Evolutionary conservation across 805 yeast genomes (phyloP).

Genomic region (Zygosaccharomyces bailii): DNA sequence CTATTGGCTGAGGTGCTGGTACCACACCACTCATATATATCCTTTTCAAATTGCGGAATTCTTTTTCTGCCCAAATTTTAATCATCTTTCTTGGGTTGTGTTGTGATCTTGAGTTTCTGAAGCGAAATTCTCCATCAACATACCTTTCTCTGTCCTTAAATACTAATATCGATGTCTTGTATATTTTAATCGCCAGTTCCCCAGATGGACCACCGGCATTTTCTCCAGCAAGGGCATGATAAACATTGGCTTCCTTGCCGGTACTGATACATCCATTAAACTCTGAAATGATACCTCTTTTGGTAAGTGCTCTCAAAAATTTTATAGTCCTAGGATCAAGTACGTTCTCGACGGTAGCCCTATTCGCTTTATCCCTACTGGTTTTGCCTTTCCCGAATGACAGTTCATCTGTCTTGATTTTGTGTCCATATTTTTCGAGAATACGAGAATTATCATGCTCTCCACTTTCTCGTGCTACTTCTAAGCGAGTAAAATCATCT

Average conservation of each 20-base stretch:
- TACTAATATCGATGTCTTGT: constrained; percentile 94
- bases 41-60: constrained; percentile 87
- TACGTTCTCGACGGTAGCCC: constrained; percentile 97
- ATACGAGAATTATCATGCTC: constrained; percentile 46
- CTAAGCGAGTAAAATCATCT: constrained; percentile 22
- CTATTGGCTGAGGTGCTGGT: constrained; percentile 92
- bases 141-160: constrained; percentile 95
- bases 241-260: constrained; percentile 98
- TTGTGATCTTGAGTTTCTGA: constrained; percentile 77
- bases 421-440: constrained; percentile 58
- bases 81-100: constrained; percentile 97
- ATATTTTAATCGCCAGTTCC: constrained; percentile 87
- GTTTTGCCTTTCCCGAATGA: constrained; percentile 53
- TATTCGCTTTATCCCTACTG: constrained; percentile 77
- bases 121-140: constrained; percentile 93
- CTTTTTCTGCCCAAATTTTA: constrained; percentile 97
- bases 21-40: constrained; percentile 66
- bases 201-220: constrained; percentile 28
- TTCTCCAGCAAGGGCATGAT: constrained; percentile 59
- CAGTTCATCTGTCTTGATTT: constrained; percentile 61
- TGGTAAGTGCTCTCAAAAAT: constrained; percentile 76
- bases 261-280: constrained; percentile 94
- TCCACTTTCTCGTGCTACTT: constrained; percentile 11
- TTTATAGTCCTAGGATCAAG: constrained; percentile 89
- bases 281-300: constrained; percentile 76